Evolutionary conservation across 805 yeast genomes (phyloP).

Genomic region (Starmerella powellii): DNA sequence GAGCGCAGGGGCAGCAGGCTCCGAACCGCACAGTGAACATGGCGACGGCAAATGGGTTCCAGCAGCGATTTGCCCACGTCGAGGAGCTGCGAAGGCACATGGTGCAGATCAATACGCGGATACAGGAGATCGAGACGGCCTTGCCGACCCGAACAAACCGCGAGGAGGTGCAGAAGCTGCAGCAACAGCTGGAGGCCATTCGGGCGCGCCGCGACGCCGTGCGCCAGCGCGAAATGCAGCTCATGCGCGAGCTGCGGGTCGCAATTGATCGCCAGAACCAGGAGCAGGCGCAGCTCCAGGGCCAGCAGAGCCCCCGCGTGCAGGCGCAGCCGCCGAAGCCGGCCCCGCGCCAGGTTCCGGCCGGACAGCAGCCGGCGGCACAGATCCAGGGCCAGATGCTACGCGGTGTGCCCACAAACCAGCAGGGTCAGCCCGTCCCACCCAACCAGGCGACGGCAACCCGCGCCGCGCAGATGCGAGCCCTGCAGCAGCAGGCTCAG

Average conservation of each 20-base stretch:
- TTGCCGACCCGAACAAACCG: slow-evolving; percentile 10
- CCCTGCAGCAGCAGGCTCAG: slow-evolving; percentile 8
- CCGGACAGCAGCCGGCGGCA: slow-evolving; percentile 18
- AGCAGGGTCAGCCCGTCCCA: slow-evolving; percentile 17
- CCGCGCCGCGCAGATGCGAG: slow-evolving; percentile 15
- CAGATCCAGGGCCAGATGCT: slow-evolving; percentile 16
- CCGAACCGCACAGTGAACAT: slow-evolving; percentile 16
- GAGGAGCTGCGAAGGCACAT: slow-evolving; percentile 19
- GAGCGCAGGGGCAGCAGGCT: slow-evolving; percentile 12
- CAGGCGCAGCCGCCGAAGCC: slow-evolving; percentile 3
- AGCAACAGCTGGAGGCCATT: slow-evolving; percentile 14
- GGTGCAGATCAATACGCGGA: slow-evolving; percentile 10
- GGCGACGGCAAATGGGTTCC: slow-evolving; percentile 18
- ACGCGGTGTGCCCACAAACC: slow-evolving; percentile 15
- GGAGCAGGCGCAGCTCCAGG: slow-evolving; percentile 11
- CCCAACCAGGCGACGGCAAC: slow-evolving; percentile 12
- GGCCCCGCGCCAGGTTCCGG: slow-evolving; percentile 13
- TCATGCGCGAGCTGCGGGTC: slow-evolving; percentile 16
- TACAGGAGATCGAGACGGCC: slow-evolving; percentile 15
- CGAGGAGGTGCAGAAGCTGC: slow-evolving; percentile 16
- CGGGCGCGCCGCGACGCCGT: slow-evolving; percentile 16
- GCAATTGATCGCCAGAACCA: slow-evolving; percentile 9
- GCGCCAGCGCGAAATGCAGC: slow-evolving; percentile 19
- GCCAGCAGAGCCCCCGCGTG: no score
- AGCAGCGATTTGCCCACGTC: slow-evolving; percentile 21